These are phyloP conservation scores for Entelexis sorbosivorans DNA, from an alignment of 1,139 yeast genomes.

Conservation along the genomic window DNA sequence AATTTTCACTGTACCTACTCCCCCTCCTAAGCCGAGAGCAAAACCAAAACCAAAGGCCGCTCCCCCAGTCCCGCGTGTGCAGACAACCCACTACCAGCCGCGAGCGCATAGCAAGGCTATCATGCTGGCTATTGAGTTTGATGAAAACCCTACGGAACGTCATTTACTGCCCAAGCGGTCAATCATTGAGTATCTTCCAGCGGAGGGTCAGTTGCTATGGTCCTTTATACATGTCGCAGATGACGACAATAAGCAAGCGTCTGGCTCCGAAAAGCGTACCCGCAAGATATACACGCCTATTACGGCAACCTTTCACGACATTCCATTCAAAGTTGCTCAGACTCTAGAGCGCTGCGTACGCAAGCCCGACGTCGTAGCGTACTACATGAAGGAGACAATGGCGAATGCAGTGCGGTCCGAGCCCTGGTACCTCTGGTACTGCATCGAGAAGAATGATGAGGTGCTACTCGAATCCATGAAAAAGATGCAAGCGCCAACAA, in stretches of 20 bases:
- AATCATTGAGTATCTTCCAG: slow-evolving; percentile 50
- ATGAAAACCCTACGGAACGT: slow-evolving; percentile 66
- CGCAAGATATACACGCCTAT: slow-evolving; percentile 39
- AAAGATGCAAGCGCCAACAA: slow-evolving; percentile 26
- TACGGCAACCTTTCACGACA: slow-evolving; percentile 50
- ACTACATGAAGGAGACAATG: slow-evolving; percentile 52
- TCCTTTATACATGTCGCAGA: slow-evolving; percentile 47
- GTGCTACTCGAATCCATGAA: slow-evolving; percentile 33
- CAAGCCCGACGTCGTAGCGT: slow-evolving; percentile 44
- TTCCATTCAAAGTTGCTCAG: slow-evolving; percentile 58
- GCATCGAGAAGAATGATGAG: slow-evolving; percentile 69
- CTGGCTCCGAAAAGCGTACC: slow-evolving; percentile 30
- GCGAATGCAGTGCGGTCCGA: slow-evolving; percentile 51
- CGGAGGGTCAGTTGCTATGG: slow-evolving; percentile 43
- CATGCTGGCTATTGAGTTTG: slow-evolving; percentile 71
- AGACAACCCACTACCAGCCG: slow-evolving; percentile 26
- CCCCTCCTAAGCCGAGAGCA: slow-evolving; percentile 2
- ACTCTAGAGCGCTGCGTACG: slow-evolving; percentile 61
- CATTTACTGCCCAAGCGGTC: slow-evolving; percentile 66
- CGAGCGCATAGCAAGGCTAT: slow-evolving; percentile 35
- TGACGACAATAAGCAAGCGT: slow-evolving; percentile 24
- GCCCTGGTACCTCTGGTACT: slow-evolving; percentile 68
- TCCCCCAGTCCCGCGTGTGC: neutral
- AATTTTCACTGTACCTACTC: slow-evolving; percentile 26
- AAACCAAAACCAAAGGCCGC: neutral